These are phyloP conservation scores for Dorcoceras hygrometricum DNA, from an alignment of 257 asterid species.

Conservation along the genomic window DNA sequence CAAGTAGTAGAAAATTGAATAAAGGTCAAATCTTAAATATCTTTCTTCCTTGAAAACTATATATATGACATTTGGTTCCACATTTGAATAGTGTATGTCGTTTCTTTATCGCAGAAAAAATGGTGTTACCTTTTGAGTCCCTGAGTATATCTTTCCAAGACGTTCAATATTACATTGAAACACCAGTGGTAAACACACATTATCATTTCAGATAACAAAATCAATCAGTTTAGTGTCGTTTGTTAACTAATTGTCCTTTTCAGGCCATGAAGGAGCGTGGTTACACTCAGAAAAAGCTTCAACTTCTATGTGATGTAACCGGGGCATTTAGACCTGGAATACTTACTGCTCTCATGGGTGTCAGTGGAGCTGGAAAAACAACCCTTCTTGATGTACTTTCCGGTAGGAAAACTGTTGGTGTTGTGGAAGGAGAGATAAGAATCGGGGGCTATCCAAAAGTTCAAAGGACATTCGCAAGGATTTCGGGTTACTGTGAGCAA, in stretches of 20 bases:
- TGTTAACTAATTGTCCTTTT: conserved; percentile 5
- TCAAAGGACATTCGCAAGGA: conserved; percentile 74
- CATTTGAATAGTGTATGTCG: background rate
- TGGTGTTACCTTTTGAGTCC: conserved; percentile 36
- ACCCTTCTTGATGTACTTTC: conserved; percentile 76
- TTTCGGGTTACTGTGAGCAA: conserved; percentile 76
- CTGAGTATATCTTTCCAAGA: conserved; percentile 28
- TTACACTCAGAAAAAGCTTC: conserved; percentile 37
- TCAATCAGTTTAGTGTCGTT: background rate
- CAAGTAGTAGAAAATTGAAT: conserved; percentile 4
- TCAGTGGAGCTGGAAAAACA: conserved; percentile 76
- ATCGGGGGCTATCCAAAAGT: conserved; percentile 70
- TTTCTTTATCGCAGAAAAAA: conserved; percentile 25
- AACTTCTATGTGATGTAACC: conserved; percentile 54
- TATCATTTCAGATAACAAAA: background rate
- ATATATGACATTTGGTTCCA: conserved; percentile 3
- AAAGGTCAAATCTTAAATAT: conserved; percentile 18
- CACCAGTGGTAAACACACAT: conserved; percentile 26
- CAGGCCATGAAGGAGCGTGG: conserved; percentile 41
- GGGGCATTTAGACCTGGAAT: conserved; percentile 75
- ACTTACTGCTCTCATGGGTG: conserved; percentile 73
- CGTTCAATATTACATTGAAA: conserved; percentile 32
- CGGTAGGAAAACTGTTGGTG: conserved; percentile 68
- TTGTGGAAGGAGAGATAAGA: conserved; percentile 59
- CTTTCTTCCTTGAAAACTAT: background rate